These are phyloP conservation scores for Citrus trifoliata DNA, from an alignment of 345 rosid species.

Conservation along the genomic window DNA sequence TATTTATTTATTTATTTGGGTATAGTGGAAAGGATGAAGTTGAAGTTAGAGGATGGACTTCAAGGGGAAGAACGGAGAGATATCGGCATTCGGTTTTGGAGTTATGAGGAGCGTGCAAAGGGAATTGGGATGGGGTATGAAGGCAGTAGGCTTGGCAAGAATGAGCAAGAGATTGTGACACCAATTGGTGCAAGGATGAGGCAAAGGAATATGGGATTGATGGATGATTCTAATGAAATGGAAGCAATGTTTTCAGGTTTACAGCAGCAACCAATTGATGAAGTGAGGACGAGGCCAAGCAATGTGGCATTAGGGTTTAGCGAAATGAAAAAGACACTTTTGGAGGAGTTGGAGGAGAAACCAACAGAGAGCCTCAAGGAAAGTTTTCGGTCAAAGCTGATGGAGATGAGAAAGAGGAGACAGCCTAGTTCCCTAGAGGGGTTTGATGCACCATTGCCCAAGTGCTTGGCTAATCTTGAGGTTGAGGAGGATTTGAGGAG, in stretches of 20 bases:
- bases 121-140: slow-evolving; percentile 91
- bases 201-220: slow-evolving; percentile 82
- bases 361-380: slow-evolving; percentile 23
- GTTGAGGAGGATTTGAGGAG: neutral
- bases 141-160: slow-evolving; percentile 87
- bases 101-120: slow-evolving; percentile 74
- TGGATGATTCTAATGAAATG: slow-evolving; percentile 56
- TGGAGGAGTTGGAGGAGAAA: neutral
- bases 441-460: slow-evolving; percentile 14
- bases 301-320: neutral
- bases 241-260: slow-evolving; percentile 40
- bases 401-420: slow-evolving; percentile 38
- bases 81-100: slow-evolving; percentile 39
- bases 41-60: slow-evolving; percentile 52
- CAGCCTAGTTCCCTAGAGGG: slow-evolving; percentile 59
- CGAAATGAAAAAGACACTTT: neutral
- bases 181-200: slow-evolving; percentile 82
- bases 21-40: slow-evolving; percentile 36
- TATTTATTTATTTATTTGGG: neutral
- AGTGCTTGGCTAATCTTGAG: neutral
- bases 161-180: slow-evolving; percentile 76
- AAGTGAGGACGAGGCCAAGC: neutral
- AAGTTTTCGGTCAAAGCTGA: slow-evolving; percentile 64
- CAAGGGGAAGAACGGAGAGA: slow-evolving; percentile 49
- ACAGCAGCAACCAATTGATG: slow-evolving; percentile 31